Percentiles rank a stretch among this genome's conserved stretches.
Conservation (phyloP, 2,329 filamentous ascomycete species). For the Paecilomyces fulvus region DNA sequence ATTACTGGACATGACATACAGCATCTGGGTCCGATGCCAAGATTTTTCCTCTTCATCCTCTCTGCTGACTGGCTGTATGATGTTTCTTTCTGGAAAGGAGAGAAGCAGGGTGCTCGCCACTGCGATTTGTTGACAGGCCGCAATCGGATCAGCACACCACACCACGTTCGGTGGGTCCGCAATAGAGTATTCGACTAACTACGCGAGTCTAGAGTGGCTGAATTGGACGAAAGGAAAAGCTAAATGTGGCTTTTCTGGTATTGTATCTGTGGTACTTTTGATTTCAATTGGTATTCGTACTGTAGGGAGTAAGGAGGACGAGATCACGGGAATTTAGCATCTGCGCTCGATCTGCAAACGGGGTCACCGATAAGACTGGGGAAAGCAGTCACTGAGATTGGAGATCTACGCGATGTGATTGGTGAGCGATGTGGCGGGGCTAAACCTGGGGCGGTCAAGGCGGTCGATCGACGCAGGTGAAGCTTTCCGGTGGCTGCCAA, state of each 20-base stretch:
- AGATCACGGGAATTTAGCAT: too few species aligned
- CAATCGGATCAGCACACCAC: neutral
- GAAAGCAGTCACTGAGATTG: neutral
- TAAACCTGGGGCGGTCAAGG: neutral
- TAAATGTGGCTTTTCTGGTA: too few species aligned
- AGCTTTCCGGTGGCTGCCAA: slow-evolving; percentile 2
- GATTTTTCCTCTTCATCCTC: neutral
- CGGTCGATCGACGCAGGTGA: neutral
- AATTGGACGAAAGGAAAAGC: too few species aligned
- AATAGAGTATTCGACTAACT: neutral
- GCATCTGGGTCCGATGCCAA: neutral
- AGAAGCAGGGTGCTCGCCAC: too few species aligned
- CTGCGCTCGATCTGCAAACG: too few species aligned
- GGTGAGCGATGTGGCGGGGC: neutral
- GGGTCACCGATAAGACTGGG: too few species aligned
- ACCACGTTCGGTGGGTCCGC: neutral
- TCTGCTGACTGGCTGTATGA: neutral
- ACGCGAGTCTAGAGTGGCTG: neutral
- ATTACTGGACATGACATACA: neutral
- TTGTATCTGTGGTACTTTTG: too few species aligned
- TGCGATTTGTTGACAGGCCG: neutral
- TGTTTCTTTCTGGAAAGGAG: neutral
- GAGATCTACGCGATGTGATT: neutral
- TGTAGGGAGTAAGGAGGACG: too few species aligned
- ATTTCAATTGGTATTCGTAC: too few species aligned